Evolutionary conservation across 768 basidiomycete species (phyloP), one percentile per base, ranked within the genome.

Genomic region (Wakefieldia striispora): DNA sequence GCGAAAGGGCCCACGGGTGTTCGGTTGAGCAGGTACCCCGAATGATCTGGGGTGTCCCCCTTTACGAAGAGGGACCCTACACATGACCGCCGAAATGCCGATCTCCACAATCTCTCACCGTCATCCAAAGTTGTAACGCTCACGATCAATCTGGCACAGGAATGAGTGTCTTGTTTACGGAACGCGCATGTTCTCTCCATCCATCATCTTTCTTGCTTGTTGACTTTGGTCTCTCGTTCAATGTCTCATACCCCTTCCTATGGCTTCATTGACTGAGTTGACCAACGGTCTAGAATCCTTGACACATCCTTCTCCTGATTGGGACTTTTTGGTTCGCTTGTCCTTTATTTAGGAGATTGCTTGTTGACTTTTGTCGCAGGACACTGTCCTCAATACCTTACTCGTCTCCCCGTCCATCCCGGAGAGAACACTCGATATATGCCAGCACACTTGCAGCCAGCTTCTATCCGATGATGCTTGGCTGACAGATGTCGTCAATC

Each of bases 71-170:
- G 27, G 40, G 17, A 34, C 21, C 45, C 21, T 51, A 20, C 49
- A 45, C 52, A 57, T 56, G 52, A 51, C 43, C 43, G 66, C 66
- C 66, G 66, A 69, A 45, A 67, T 67, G 66, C 66, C 66, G 66
- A 68, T 67, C 61, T 67, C 66, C 66, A 68, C 66, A 69, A 16
- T 69, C 63, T 69, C 67, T 57, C 67, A 67, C 66, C 53, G 23
- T 51, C 47, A 54, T 50, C 58, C 43, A 57, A 58, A 66, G 50
- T 56, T 59, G 53, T 65, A 49, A 45, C 21, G 39, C 62, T 59
- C 56, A 54, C 56, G 41, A 67, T 65, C 57, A 62, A 56, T 69
- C 57, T 63, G 59, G 56, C 56, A 67, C 63, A 57, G 61, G 63
- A 63, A 65, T 58, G 60, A 51, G 62, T 54, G 50, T 57, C 37